Conservation (phyloP, 257 asterid genomes). For the Leptodermis oblonga region DNA sequence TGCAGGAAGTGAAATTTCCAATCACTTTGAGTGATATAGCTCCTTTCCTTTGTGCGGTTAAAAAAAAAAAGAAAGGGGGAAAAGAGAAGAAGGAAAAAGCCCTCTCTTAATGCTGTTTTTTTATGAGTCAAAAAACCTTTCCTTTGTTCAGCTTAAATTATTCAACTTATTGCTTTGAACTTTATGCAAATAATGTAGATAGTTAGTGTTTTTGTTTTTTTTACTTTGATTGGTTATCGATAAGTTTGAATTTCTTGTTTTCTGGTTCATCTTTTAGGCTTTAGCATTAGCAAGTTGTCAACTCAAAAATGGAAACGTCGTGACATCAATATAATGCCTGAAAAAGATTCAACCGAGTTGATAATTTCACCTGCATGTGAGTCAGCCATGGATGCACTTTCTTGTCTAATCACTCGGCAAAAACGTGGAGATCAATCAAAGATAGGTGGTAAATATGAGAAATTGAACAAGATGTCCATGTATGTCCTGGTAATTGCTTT, state of each 20-base stretch:
- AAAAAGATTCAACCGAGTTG: constrained; percentile 32
- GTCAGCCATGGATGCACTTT: constrained; percentile 83
- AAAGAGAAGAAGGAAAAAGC: too few species aligned
- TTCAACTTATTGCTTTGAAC: not conserved
- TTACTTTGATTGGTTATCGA: not conserved
- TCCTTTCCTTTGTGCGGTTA: not conserved
- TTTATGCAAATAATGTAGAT: not conserved
- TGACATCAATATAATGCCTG: constrained; percentile 28
- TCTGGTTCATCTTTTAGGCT: constrained; percentile 26
- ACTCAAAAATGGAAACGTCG: constrained; percentile 35
- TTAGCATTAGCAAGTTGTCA: constrained; percentile 27
- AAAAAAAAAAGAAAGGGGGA: not conserved
- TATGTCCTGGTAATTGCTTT: constrained; percentile 51
- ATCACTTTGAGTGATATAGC: not conserved
- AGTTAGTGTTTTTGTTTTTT: too few species aligned
- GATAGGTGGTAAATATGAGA: constrained; percentile 31
- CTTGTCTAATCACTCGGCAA: constrained; percentile 68
- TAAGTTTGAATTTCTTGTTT: constrained; percentile 8
- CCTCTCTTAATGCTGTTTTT: not conserved
- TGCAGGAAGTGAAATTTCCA: not conserved
- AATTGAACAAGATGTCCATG: constrained; percentile 65
- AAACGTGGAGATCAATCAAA: constrained; percentile 47
- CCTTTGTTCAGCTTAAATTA: not conserved
- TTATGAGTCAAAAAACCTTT: not conserved
- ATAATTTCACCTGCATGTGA: constrained; percentile 51